Evolutionary conservation across 1,284 basidiomycete genomes (phyloP).

Genomic region (Takashimella tepidaria): DNA sequence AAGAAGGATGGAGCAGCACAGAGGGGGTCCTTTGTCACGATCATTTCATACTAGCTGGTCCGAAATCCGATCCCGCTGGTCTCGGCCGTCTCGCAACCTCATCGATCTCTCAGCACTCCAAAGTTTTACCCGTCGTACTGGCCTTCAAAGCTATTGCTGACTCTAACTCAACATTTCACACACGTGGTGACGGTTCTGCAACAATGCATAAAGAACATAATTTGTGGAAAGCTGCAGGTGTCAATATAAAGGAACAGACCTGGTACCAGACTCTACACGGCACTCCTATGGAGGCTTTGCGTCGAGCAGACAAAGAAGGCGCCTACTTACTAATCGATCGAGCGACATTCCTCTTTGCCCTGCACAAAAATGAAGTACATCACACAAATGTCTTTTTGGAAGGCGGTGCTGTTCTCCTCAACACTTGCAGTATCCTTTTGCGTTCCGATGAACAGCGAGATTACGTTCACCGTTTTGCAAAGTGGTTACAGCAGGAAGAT

Average conservation of each 20-base stretch:
- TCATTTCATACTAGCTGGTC: constrained; percentile 3
- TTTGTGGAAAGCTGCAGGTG: constrained; percentile 3
- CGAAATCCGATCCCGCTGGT: not conserved
- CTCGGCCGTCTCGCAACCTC: not conserved
- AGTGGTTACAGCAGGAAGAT: not conserved
- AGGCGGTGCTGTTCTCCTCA: not conserved
- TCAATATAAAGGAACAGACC: not conserved
- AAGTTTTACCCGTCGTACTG: too few relatives aligned
- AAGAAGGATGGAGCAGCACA: constrained; percentile 2
- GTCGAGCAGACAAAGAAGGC: not conserved
- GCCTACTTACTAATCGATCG: not conserved
- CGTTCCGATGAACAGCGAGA: not conserved
- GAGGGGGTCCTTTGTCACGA: constrained; percentile 5
- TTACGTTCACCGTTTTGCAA: not conserved
- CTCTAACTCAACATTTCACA: not conserved
- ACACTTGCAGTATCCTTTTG: not conserved
- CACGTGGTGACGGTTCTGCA: constrained; percentile 6
- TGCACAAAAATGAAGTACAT: not conserved
- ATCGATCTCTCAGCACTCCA: too few relatives aligned
- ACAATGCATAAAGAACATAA: constrained; percentile 4
- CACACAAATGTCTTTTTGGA: not conserved
- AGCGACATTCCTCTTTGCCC: not conserved
- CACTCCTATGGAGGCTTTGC: not conserved
- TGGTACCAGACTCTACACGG: not conserved
- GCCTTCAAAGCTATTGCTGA: not conserved